A percentile compares a stretch with the other conserved stretches of the same genome.
Conservation (phyloP, 2,329 filamentous ascomycete genomes). For the Metarhizium brunneum region DNA sequence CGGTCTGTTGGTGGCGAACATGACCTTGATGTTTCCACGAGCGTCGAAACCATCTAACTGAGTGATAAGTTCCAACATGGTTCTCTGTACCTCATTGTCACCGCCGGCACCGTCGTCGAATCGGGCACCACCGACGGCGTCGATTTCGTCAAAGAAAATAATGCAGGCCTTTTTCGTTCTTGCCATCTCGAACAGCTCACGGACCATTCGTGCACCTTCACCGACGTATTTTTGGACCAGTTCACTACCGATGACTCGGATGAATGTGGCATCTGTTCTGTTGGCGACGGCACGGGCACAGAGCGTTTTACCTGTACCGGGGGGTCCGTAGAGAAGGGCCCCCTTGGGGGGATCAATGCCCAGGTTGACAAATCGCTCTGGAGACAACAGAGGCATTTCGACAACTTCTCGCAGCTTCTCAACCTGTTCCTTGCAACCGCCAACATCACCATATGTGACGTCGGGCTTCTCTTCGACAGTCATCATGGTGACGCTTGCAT, state of each 20-base stretch:
- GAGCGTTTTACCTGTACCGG: constrained; percentile 97
- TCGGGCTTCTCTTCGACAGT: constrained; percentile 99
- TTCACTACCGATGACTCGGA: constrained; percentile 95
- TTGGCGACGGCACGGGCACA: constrained; percentile 97
- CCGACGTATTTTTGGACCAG: constrained; percentile 98
- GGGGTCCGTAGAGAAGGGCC: constrained; percentile 89
- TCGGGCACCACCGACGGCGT: constrained; percentile 88
- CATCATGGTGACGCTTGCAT: constrained; percentile 99
- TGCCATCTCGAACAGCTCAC: constrained; percentile 98
- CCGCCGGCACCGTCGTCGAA: constrained; percentile 95
- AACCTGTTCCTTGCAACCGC: constrained; percentile 98
- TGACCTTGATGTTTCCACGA: constrained; percentile 97
- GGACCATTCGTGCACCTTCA: constrained; percentile 95
- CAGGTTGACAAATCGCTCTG: constrained; percentile 95
- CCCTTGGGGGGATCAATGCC: constrained; percentile 98
- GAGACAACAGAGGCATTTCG: constrained; percentile 93
- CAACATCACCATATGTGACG: constrained; percentile 97
- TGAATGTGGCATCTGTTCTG: constrained; percentile 96
- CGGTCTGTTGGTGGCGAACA: constrained; percentile 97
- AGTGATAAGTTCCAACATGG: constrained; percentile 96
- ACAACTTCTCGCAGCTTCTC: constrained; percentile 98
- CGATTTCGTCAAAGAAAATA: constrained; percentile 95
- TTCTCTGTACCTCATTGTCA: constrained; percentile 95
- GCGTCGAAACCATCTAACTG: constrained; percentile 95
- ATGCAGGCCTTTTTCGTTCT: constrained; percentile 99